Percentiles rank a stretch among this genome's conserved stretches.
Evolutionary conservation across 2,329 filamentous ascomycete species (phyloP).

Genomic region (Clarireedia hainanense): DNA sequence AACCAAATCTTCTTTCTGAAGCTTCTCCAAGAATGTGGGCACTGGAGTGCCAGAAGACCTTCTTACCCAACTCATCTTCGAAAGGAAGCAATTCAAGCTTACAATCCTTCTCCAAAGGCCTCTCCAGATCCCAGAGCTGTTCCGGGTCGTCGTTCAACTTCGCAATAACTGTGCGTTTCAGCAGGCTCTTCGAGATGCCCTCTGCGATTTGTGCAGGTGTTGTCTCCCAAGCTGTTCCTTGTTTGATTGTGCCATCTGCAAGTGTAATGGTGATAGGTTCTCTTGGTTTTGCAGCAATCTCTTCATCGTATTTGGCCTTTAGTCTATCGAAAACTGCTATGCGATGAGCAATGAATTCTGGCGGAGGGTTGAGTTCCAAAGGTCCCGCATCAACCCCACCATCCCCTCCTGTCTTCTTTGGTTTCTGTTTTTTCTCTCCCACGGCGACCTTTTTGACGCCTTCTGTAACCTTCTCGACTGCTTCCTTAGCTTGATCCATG

Average conservation of each 20-base stretch:
- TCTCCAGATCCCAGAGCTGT: constrained; percentile 85
- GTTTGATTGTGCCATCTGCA: constrained; percentile 60
- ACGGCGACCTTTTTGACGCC: constrained; percentile 54
- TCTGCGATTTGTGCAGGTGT: constrained; percentile 73
- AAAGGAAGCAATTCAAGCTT: constrained; percentile 81
- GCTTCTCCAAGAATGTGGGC: constrained; percentile 96
- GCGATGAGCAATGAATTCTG: constrained; percentile 75
- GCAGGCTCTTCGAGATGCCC: constrained; percentile 76
- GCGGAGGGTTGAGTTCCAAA: constrained; percentile 46
- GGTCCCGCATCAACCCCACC: constrained; percentile 35
- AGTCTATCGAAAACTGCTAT: constrained; percentile 83
- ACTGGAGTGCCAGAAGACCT: constrained; percentile 96
- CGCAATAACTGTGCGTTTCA: constrained; percentile 80
- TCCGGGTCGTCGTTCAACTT: constrained; percentile 64
- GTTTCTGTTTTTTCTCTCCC: constrained; percentile 33
- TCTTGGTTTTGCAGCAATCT: constrained; percentile 62
- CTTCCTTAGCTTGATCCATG: constrained; percentile 43
- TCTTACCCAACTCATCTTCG: constrained; percentile 64
- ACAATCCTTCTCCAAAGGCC: constrained; percentile 82
- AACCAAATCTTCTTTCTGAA: constrained; percentile 82
- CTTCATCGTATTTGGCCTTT: constrained; percentile 75
- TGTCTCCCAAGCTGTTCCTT: constrained; percentile 84
- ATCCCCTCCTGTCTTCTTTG: constrained; percentile 41
- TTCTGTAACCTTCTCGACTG: constrained; percentile 43
- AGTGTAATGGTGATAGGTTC: constrained; percentile 69